Conservation (phyloP, 257 asterid genomes). For the Sherardia arvensis region DNA sequence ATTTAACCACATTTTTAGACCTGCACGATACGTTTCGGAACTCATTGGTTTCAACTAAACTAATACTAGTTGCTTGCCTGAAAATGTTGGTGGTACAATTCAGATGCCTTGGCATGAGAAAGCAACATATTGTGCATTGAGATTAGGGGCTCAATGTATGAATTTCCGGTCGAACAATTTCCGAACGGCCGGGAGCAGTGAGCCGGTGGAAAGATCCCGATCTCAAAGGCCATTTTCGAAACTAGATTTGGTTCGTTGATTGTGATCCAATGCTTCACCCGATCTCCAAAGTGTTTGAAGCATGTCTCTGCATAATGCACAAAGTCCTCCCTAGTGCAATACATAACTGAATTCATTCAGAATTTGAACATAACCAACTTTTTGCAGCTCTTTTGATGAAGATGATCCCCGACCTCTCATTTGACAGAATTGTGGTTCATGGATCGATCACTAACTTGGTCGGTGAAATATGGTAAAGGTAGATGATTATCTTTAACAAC, state of each 20-base stretch:
- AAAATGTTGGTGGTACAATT: conserved; percentile 36
- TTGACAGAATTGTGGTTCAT: too few relatives aligned
- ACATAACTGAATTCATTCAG: too few relatives aligned
- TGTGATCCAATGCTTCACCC: conserved; percentile 66
- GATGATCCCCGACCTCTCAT: too few relatives aligned
- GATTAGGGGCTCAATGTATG: conserved; percentile 42
- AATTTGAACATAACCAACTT: too few relatives aligned
- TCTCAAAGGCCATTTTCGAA: conserved; percentile 38
- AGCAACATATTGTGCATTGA: conserved; percentile 48
- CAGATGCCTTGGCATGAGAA: conserved; percentile 60
- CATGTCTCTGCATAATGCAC: conserved; percentile 56
- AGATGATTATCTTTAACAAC: too few relatives aligned
- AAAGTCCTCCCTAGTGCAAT: conserved; percentile 46
- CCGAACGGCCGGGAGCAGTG: conserved; percentile 39
- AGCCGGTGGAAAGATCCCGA: conserved; percentile 45
- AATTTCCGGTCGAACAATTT: background rate
- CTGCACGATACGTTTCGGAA: too few relatives aligned
- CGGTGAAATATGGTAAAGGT: too few relatives aligned
- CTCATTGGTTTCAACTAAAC: too few relatives aligned
- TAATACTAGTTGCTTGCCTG: conserved; percentile 39
- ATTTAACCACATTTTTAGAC: too few relatives aligned
- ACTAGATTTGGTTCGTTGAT: conserved; percentile 59
- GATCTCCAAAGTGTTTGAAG: conserved; percentile 52
- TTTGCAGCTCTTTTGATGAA: too few relatives aligned
- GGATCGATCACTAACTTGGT: too few relatives aligned